Evolutionary conservation across 305 asterid species (phyloP).

Genomic region (Solanum hybrid): DNA sequence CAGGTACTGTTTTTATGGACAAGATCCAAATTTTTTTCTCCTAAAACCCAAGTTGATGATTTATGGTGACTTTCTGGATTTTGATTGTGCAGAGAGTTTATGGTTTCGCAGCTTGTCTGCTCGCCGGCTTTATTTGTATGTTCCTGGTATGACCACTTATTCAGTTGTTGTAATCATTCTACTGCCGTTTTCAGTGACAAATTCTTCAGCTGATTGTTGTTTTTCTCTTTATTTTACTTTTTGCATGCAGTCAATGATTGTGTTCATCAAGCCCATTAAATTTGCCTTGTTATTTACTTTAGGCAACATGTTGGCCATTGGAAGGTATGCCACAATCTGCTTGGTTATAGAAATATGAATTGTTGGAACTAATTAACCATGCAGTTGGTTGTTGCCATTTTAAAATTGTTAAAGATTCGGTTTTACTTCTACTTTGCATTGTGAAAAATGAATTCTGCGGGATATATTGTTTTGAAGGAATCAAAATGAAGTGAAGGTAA

Average conservation of each 20-base stretch:
- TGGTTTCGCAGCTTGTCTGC: constrained; percentile 66
- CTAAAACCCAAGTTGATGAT: constrained; percentile 5
- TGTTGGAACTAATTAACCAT: not conserved
- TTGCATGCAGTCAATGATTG: constrained; percentile 64
- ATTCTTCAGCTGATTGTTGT: not conserved
- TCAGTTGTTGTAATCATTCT: not conserved
- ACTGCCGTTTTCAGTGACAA: not conserved
- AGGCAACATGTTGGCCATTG: constrained; percentile 77
- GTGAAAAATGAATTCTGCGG: not conserved
- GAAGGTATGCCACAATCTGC: constrained; percentile 42
- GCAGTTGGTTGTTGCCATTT: not conserved
- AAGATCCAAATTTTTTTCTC: not conserved
- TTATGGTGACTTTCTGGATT: not conserved
- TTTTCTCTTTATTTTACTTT: constrained; percentile 3
- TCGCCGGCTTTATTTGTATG: constrained; percentile 64
- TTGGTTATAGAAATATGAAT: not conserved
- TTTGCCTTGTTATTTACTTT: constrained; percentile 79
- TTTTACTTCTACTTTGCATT: not conserved
- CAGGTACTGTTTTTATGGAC: constrained; percentile 38
- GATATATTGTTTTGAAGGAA: not conserved
- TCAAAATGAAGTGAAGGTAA: not conserved
- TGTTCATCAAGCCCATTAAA: constrained; percentile 71
- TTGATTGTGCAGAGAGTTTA: constrained; percentile 62
- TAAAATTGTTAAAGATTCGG: not conserved
- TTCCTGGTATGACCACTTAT: constrained; percentile 51